phyloP scores from a whole-genome alignment of 2,329 filamentous ascomycete genomes.

The Aspergillus glaucus region DNA sequence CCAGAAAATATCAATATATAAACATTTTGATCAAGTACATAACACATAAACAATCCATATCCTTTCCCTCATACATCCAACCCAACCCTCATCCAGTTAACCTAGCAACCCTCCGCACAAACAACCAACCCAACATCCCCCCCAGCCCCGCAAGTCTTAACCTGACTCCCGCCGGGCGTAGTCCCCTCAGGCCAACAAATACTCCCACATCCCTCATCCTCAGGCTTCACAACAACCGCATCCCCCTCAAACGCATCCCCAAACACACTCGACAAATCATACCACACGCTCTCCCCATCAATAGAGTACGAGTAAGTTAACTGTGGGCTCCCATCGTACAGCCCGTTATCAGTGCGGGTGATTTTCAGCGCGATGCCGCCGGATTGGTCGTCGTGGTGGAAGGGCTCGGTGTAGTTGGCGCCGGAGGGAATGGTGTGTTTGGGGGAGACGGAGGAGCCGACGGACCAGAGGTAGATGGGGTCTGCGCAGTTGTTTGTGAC shows the following conservation, averaged over 20 bases:
- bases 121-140: conserved; percentile 25
- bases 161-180: conserved; percentile 25
- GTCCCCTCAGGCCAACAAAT: conserved; percentile 29
- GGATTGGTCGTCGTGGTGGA: conserved; percentile 29
- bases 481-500: conserved; percentile 34
- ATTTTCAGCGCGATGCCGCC: conserved; percentile 42
- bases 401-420: conserved; percentile 28
- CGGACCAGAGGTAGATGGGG: conserved; percentile 35
- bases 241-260: conserved; percentile 35
- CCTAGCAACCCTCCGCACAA: conserved; percentile 22
- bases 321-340: conserved; percentile 32
- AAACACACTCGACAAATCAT: conserved; percentile 40
- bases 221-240: conserved; percentile 18
- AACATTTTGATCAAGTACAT: too few relatives aligned
- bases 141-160: conserved; percentile 20
- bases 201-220: conserved; percentile 14
- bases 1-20: too few relatives aligned
- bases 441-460: conserved; percentile 28
- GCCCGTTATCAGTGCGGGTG: conserved; percentile 28
- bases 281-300: conserved; percentile 31
- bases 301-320: conserved; percentile 39
- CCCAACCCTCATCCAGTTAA: background rate
- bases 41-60: too few relatives aligned
- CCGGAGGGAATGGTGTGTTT: conserved; percentile 26
- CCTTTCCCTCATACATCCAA: too few relatives aligned